Evolutionary conservation across 805 yeast genomes (phyloP).

Genomic region (Metschnikowia lochheadii): DNA sequence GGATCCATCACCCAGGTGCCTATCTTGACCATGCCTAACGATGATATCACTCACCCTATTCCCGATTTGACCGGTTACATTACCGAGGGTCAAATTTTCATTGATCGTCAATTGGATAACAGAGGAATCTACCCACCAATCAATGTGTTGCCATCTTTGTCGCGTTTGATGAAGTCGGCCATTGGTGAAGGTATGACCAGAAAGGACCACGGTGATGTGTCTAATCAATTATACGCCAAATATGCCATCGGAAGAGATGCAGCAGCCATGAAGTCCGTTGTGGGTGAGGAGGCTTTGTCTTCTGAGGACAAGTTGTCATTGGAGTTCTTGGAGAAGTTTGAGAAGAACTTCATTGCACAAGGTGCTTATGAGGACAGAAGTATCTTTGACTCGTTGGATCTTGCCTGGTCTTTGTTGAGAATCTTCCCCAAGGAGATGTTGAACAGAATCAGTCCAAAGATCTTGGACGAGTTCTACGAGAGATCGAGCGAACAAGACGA

Average conservation of each 20-base stretch:
- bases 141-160: conserved; percentile 93
- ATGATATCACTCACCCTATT: conserved; percentile 99
- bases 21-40: conserved; percentile 98
- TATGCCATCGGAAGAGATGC: conserved; percentile 99
- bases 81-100: conserved; percentile 97
- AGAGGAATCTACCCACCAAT: conserved; percentile 99
- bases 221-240: conserved; percentile 97
- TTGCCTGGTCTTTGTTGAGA: conserved; percentile 97
- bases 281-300: conserved; percentile 98
- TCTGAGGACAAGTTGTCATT: conserved; percentile 95
- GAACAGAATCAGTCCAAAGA: conserved; percentile 97
- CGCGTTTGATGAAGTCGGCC: conserved; percentile 98
- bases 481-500: conserved; percentile 70
- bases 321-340: conserved; percentile 97
- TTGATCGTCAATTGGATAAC: conserved; percentile 93
- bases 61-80: conserved; percentile 99
- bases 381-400: conserved; percentile 91
- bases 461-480: conserved; percentile 91
- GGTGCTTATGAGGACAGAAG: conserved; percentile 97
- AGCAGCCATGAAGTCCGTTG: conserved; percentile 99
- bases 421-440: conserved; percentile 98
- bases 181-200: conserved; percentile 99
- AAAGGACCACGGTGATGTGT: conserved; percentile 99
- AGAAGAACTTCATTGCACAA: conserved; percentile 90
- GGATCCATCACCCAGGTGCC: conserved; percentile 99